Evolutionary conservation across 2,329 filamentous ascomycete genomes (phyloP).

Genomic region (Epichloe glyceriae): DNA sequence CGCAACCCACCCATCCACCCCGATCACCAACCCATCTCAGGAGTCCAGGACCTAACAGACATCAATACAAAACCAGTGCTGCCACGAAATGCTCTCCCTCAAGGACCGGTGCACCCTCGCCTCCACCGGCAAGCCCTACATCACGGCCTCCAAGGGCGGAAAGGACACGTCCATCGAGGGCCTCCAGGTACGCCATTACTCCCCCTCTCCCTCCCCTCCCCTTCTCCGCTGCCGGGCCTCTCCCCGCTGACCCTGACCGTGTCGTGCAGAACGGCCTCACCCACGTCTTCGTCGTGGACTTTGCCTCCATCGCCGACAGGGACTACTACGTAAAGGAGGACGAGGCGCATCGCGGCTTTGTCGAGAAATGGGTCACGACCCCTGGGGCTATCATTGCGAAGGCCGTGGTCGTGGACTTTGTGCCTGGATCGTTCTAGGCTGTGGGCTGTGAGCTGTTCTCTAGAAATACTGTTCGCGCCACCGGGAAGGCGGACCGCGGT

Average conservation of each 20-base stretch:
- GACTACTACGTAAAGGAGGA: slow-evolving; percentile 57
- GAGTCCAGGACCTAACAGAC: no score
- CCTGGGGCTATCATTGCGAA: slow-evolving; percentile 16
- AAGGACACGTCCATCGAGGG: slow-evolving; percentile 50
- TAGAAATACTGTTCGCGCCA: no score
- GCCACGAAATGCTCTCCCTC: slow-evolving; percentile 30
- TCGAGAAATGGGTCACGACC: slow-evolving; percentile 29
- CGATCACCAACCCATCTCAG: background rate
- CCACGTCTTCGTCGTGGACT: slow-evolving; percentile 58
- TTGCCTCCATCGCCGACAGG: slow-evolving; percentile 48
- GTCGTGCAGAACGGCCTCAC: slow-evolving; percentile 43
- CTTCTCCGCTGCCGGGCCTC: background rate
- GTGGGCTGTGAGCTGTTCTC: no score
- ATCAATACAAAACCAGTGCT: slow-evolving; percentile 13
- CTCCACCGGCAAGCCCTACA: slow-evolving; percentile 43
- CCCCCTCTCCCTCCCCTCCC: background rate
- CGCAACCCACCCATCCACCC: no score
- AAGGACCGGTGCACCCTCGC: slow-evolving; percentile 50
- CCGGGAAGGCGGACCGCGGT: no score
- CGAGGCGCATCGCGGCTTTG: slow-evolving; percentile 48
- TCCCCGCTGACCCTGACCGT: background rate
- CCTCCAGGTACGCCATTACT: slow-evolving; percentile 31
- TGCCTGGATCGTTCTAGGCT: slow-evolving; percentile 23
- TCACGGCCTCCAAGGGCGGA: slow-evolving; percentile 45
- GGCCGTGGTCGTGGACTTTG: slow-evolving; percentile 48